Percentiles rank a stretch among this genome's conserved stretches.
Conservation (phyloP, 2,329 filamentous ascomycete genomes). For the Xylaria hypoxylon region DNA sequence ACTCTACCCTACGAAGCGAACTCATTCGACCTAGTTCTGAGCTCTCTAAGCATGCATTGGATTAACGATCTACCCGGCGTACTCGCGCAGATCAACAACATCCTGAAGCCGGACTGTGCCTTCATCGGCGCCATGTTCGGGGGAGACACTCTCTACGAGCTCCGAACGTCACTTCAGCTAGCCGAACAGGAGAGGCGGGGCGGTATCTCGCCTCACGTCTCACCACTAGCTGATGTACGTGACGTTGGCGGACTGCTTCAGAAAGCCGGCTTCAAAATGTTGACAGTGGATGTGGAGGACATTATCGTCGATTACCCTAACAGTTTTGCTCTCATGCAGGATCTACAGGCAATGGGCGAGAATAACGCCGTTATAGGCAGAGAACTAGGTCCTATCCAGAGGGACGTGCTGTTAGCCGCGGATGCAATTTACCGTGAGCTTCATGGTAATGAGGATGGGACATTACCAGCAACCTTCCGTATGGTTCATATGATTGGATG, state of each 20-base stretch:
- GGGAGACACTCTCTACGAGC: slow-evolving; percentile 91
- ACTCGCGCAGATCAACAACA: slow-evolving; percentile 83
- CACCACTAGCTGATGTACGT: slow-evolving; percentile 89
- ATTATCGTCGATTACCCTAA: slow-evolving; percentile 95
- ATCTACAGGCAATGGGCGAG: slow-evolving; percentile 97
- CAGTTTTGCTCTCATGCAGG: slow-evolving; percentile 89
- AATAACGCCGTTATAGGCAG: slow-evolving; percentile 88
- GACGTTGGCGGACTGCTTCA: slow-evolving; percentile 91
- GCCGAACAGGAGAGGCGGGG: slow-evolving; percentile 90
- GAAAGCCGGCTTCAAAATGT: slow-evolving; percentile 90
- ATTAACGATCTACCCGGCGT: slow-evolving; percentile 94
- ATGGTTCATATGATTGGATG: slow-evolving; percentile 99
- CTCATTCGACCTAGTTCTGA: slow-evolving; percentile 90
- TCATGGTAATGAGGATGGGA: slow-evolving; percentile 83
- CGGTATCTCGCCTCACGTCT: slow-evolving; percentile 91
- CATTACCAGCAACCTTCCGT: slow-evolving; percentile 89
- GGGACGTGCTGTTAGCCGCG: slow-evolving; percentile 87
- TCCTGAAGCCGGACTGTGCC: slow-evolving; percentile 89
- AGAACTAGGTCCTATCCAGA: slow-evolving; percentile 79
- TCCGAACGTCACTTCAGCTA: slow-evolving; percentile 91
- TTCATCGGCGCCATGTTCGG: slow-evolving; percentile 98
- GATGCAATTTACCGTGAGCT: slow-evolving; percentile 90
- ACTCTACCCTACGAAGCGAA: slow-evolving; percentile 79
- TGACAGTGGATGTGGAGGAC: slow-evolving; percentile 97
- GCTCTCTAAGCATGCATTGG: slow-evolving; percentile 93